Conservation (phyloP, 352 stramenopile species). For the Phytophthora nicotianae region DNA sequence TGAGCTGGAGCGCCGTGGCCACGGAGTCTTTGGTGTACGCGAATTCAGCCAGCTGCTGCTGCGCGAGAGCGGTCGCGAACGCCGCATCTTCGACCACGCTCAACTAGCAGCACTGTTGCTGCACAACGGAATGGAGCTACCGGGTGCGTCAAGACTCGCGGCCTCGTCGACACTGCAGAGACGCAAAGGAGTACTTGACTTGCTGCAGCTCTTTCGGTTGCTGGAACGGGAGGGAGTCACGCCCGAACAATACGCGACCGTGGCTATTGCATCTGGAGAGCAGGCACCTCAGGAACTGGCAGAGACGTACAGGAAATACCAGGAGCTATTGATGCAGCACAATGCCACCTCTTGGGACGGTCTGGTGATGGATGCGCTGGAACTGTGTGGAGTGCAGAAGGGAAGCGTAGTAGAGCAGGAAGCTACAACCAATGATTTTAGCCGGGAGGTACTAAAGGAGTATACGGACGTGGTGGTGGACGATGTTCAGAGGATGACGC, state of each 20-base stretch:
- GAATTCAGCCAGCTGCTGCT: constrained; percentile 76
- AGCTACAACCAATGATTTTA: constrained; percentile 35
- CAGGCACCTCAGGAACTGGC: constrained; percentile 37
- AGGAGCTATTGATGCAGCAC: constrained; percentile 55
- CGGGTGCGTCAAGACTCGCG: constrained; percentile 43
- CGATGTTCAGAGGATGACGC: constrained; percentile 69
- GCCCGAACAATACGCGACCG: constrained; percentile 39
- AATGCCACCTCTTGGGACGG: constrained; percentile 72
- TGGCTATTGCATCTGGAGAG: constrained; percentile 23
- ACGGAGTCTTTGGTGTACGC: constrained; percentile 54
- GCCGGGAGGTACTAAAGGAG: constrained; percentile 36
- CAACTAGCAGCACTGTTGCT: constrained; percentile 61
- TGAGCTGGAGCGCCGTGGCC: constrained; percentile 70
- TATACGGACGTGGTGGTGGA: constrained; percentile 78
- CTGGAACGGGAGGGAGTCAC: constrained; percentile 67
- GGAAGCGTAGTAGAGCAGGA: not conserved
- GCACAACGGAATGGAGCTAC: constrained; percentile 48
- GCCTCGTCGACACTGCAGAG: constrained; percentile 54
- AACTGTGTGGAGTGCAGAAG: constrained; percentile 23
- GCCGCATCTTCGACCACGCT: constrained; percentile 52
- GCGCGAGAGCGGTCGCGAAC: constrained; percentile 59
- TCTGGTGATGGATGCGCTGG: constrained; percentile 58
- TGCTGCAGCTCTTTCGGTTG: constrained; percentile 73
- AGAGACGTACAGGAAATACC: constrained; percentile 56
- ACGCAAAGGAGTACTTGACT: constrained; percentile 58